Evolutionary conservation across 305 asterid genomes (phyloP).

Genomic region (Fraxinus dipetala): DNA sequence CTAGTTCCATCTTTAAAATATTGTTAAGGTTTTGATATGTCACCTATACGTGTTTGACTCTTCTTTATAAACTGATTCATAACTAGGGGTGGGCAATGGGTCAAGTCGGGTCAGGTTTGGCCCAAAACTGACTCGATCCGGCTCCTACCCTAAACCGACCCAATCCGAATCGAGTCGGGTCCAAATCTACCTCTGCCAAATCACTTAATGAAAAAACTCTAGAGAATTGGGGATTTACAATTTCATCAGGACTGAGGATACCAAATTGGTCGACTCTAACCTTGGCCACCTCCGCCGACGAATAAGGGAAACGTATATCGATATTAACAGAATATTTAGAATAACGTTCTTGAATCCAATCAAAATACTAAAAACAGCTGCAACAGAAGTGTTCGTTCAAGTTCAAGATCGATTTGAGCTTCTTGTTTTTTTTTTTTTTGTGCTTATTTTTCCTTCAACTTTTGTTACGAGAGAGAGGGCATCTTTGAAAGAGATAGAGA

Average conservation of each 20-base stretch:
- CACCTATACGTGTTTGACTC: no score
- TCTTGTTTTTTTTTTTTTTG: background rate
- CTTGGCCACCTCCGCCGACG: conserved; percentile 92
- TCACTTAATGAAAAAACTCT: conserved; percentile 34
- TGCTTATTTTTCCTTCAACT: background rate
- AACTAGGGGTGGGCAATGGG: no score
- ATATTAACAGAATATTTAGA: conserved; percentile 22
- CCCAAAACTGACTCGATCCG: no score
- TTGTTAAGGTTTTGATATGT: no score
- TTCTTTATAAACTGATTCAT: no score
- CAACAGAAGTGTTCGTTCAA: background rate
- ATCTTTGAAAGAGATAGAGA: conserved; percentile 1
- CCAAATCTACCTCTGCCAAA: conserved; percentile 16
- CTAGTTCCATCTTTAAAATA: no score
- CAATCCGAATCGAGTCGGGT: no score
- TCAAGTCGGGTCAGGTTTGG: no score
- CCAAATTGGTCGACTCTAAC: conserved; percentile 84
- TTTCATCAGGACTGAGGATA: conserved; percentile 87
- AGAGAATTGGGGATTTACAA: conserved; percentile 42
- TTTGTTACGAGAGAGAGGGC: conserved; percentile 19
- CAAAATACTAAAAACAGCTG: background rate
- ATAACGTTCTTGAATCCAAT: conserved; percentile 2
- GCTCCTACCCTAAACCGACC: no score
- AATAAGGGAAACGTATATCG: conserved; percentile 84
- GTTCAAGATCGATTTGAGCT: background rate